These are phyloP conservation scores for Falciphora oryzae DNA, from an alignment of 2,329 filamentous ascomycete genomes.

Conservation along the genomic window DNA sequence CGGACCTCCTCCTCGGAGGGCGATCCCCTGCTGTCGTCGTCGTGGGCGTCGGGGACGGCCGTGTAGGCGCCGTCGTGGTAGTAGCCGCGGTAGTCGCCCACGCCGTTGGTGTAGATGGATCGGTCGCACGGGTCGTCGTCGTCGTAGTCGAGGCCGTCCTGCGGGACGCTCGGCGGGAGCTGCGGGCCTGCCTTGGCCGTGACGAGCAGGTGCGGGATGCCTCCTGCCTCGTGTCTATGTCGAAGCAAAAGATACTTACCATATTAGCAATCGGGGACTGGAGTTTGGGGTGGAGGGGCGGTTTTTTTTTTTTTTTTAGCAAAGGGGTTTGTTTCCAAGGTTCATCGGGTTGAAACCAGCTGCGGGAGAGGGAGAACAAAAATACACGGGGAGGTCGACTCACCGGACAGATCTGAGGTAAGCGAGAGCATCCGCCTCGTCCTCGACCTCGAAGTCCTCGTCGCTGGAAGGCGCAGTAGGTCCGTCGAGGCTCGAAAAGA, in stretches of 20 bases:
- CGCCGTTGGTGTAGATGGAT: constrained; percentile 41
- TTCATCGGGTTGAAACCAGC: constrained; percentile 5
- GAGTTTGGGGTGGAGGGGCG: constrained; percentile 13
- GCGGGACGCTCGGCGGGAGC: constrained; percentile 31
- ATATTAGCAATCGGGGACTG: constrained; percentile 38
- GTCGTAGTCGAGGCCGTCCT: constrained; percentile 26
- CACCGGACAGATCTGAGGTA: constrained; percentile 69
- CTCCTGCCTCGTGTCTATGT: constrained; percentile 65
- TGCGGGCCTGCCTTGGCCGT: constrained; percentile 53
- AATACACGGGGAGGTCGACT: constrained; percentile 23
- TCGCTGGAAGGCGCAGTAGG: constrained; percentile 36
- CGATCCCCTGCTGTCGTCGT: constrained; percentile 23
- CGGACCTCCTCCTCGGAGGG: constrained; percentile 14
- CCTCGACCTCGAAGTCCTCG: constrained; percentile 61
- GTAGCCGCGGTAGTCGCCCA: constrained; percentile 54
- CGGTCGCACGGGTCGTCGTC: constrained; percentile 29
- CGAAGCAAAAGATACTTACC: constrained; percentile 32
- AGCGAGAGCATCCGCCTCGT: constrained; percentile 60
- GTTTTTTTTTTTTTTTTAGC: constrained; percentile 28
- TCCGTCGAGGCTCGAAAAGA: constrained; percentile 59
- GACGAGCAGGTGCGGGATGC: constrained; percentile 65
- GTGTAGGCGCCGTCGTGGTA: constrained; percentile 78
- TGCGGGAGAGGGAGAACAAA: constrained; percentile 2
- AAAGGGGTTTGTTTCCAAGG: constrained; percentile 14
- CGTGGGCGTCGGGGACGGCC: constrained; percentile 43